phyloP scores from a whole-genome alignment of 164 flowering plant genomes.

The Houttuynia cordata region DNA sequence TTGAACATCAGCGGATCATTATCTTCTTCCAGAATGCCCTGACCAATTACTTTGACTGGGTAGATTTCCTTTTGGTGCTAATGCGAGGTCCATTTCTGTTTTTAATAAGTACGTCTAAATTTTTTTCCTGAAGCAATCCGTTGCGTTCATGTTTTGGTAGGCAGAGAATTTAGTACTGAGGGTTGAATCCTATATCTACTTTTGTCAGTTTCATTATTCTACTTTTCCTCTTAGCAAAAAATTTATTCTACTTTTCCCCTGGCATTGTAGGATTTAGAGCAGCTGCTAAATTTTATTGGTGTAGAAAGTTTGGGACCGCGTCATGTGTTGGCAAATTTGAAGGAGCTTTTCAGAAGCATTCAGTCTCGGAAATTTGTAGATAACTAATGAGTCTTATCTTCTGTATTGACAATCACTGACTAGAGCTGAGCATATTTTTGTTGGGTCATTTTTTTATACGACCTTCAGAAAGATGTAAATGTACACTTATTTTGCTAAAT shows the following conservation, averaged over 20 bases:
- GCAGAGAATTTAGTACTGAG: too few species aligned
- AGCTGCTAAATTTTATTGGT: slow-evolving; percentile 71
- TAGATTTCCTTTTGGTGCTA: too few species aligned
- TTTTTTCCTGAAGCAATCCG: too few species aligned
- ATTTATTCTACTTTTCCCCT: slow-evolving; percentile 2
- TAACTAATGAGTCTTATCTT: background rate
- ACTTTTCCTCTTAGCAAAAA: too few species aligned
- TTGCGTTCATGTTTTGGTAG: too few species aligned
- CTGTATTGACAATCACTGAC: background rate
- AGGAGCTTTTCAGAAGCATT: slow-evolving; percentile 55
- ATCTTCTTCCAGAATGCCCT: too few species aligned
- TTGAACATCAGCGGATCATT: too few species aligned
- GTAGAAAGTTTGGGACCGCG: slow-evolving; percentile 82
- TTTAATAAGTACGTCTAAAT: too few species aligned
- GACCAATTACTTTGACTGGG: too few species aligned
- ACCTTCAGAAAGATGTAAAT: background rate
- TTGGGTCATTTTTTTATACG: slow-evolving; percentile 1
- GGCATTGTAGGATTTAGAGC: slow-evolving; percentile 74
- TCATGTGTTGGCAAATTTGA: slow-evolving; percentile 68
- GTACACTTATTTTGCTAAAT: background rate
- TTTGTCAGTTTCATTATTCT: background rate
- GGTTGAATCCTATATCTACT: background rate
- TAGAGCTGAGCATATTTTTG: background rate
- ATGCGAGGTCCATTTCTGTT: too few species aligned
- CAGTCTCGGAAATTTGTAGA: slow-evolving; percentile 42